Conservation (phyloP, 306 rosid species). For the Sesbania bispinosa region DNA sequence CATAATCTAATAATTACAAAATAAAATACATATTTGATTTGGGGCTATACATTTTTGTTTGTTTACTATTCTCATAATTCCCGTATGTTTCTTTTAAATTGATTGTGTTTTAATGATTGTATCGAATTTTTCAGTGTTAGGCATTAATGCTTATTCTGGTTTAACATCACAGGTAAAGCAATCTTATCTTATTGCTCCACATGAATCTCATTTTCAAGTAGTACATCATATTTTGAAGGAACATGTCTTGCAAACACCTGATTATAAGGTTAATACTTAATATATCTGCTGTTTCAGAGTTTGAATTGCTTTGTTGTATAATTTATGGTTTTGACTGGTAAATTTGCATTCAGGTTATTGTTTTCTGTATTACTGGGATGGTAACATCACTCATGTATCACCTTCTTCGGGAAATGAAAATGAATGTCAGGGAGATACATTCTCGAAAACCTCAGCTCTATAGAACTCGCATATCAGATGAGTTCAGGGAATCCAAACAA, state of each 20-base stretch:
- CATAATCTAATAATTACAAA: background rate
- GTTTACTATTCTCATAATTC: background rate
- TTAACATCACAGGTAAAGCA: conserved; percentile 64
- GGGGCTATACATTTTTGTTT: background rate
- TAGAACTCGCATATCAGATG: conserved; percentile 83
- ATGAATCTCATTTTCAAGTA: conserved; percentile 71
- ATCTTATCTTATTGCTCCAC: conserved; percentile 66
- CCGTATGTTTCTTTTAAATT: background rate
- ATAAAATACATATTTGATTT: background rate
- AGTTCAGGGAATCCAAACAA: conserved; percentile 71
- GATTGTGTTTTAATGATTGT: background rate
- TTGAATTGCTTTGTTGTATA: conserved; percentile 13
- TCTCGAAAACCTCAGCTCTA: conserved; percentile 86
- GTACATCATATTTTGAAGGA: conserved; percentile 70
- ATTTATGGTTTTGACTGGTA: conserved; percentile 25
- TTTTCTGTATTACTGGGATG: conserved; percentile 85
- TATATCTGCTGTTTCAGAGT: background rate
- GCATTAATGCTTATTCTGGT: conserved; percentile 24
- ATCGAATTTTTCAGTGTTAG: conserved; percentile 12
- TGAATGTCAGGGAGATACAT: conserved; percentile 92
- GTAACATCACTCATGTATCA: conserved; percentile 69
- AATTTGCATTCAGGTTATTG: conserved; percentile 63
- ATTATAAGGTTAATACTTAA: conserved; percentile 69
- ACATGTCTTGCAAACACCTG: conserved; percentile 64
- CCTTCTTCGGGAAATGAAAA: conserved; percentile 82